These are phyloP conservation scores for Ustilago shanxiensis DNA, from an alignment of 1,284 basidiomycete genomes.

Conservation along the genomic window DNA sequence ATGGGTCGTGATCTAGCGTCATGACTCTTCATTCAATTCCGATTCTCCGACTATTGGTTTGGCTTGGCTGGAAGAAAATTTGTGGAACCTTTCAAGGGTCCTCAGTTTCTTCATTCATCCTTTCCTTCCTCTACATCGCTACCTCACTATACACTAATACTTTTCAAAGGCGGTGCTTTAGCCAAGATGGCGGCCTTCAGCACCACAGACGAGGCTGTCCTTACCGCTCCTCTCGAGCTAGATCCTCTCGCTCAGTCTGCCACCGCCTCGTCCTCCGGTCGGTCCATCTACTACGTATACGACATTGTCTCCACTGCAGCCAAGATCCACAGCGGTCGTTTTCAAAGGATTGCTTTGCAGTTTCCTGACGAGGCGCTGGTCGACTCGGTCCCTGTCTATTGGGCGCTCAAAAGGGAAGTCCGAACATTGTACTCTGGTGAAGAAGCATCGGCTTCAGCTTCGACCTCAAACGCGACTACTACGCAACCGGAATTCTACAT, in stretches of 20 bases:
- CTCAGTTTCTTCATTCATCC: not conserved
- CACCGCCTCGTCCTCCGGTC: slow-evolving; percentile 54
- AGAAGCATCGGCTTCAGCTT: slow-evolving; percentile 9
- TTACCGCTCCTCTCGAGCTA: slow-evolving; percentile 59
- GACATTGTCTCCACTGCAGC: slow-evolving; percentile 56
- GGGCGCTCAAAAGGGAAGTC: slow-evolving; percentile 77
- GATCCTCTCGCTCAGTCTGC: slow-evolving; percentile 54
- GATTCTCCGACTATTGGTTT: not conserved
- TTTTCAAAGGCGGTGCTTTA: not conserved
- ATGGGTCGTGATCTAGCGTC: too few species aligned
- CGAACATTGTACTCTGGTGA: slow-evolving; percentile 18
- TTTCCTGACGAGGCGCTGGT: slow-evolving; percentile 94
- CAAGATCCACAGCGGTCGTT: slow-evolving; percentile 33
- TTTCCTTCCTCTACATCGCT: not conserved
- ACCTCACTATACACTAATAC: not conserved
- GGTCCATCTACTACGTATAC: slow-evolving; percentile 58
- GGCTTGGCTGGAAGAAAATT: slow-evolving; percentile 6
- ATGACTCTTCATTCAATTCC: too few species aligned
- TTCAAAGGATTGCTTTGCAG: slow-evolving; percentile 78
- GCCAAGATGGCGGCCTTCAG: slow-evolving; percentile 54
- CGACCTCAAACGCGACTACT: not conserved
- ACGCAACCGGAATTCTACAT: slow-evolving; percentile 77
- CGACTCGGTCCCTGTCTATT: slow-evolving; percentile 89
- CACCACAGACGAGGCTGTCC: slow-evolving; percentile 64
- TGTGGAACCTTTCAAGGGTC: slow-evolving; percentile 3